These are phyloP conservation scores for Teunomyces kruisii DNA, from an alignment of 805 yeast species.

Conservation along the genomic window DNA sequence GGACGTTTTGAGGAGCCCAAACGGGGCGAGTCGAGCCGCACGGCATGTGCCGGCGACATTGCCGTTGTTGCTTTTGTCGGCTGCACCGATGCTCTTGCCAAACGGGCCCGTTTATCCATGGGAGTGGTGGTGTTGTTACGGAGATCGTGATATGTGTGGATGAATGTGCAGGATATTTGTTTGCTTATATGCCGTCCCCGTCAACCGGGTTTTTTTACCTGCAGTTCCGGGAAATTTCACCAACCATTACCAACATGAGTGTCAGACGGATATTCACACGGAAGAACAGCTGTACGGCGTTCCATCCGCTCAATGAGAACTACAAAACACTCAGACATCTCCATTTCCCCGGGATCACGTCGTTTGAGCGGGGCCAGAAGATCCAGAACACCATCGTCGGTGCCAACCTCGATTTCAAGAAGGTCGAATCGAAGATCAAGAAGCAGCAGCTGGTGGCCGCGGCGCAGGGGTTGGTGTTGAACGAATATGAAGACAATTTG, in stretches of 20 bases:
- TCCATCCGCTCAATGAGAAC: slow-evolving; percentile 31
- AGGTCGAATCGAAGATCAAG: slow-evolving; percentile 48
- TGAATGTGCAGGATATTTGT: background rate
- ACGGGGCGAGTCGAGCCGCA: background rate
- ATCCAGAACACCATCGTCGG: slow-evolving; percentile 58
- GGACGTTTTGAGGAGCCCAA: background rate
- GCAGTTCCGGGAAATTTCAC: background rate
- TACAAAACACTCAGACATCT: slow-evolving; percentile 38
- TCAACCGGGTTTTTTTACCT: too few relatives aligned
- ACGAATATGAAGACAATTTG: slow-evolving; percentile 48
- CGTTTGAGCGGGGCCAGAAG: slow-evolving; percentile 46
- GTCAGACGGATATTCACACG: background rate
- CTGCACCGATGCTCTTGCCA: background rate
- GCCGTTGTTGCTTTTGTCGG: background rate
- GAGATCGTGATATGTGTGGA: background rate
- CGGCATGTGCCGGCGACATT: background rate
- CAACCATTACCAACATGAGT: background rate
- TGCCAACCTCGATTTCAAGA: slow-evolving; percentile 58
- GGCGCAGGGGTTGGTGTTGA: slow-evolving; percentile 40
- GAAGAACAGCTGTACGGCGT: slow-evolving; percentile 17
- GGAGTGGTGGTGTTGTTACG: background rate
- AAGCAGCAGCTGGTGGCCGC: slow-evolving; percentile 38
- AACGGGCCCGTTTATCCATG: background rate
- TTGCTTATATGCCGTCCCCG: background rate
- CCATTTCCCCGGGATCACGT: slow-evolving; percentile 42